Evolutionary conservation across 2,329 filamentous ascomycete species (phyloP), one percentile per base, ranked within the genome.

Genomic region (Neopestalotiopsis sp.): DNA sequence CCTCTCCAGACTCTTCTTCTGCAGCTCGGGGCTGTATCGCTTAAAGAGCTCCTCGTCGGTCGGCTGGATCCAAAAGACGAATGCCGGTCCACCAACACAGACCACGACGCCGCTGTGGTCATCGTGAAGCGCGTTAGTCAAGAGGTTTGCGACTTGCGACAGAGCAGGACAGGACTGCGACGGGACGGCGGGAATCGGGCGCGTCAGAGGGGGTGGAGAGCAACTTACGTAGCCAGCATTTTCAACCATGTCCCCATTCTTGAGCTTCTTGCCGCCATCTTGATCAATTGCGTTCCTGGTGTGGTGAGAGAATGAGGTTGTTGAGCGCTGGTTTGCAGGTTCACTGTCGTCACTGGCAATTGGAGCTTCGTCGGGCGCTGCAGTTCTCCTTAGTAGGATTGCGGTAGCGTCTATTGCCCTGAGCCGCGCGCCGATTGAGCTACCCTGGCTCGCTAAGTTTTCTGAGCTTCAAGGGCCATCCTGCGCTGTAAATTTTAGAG

Each of bases 11-110:
- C 93, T 94, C 77, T 92, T 89, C 80, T 93, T 93, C 78, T 96
- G 93, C n/a, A 99, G 88, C 42, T 98, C 96, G 0, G 95, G 95
- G 80, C 95, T 98, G 84, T 98, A 98, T 81, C 88, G 90, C 84
- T 94, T 86, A 85, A 97, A 94, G 57, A 99, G 87, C 83, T 98
- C 94, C 81, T 98, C 96, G 75, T 98, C 94, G 13, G 92, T 92
- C 2, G 96, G 96, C 61, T 88, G 88, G 61, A 97, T 83, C 80
- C 90, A 97, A 82, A 91, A 89, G 58, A 95, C 92, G 66, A 98
- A 84, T 17, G 92, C 91, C 30, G 96, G 96, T 3, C 96, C 96
- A 66, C 96, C 96, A 70, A 98, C 86, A 76, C 90, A 91, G 74
- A 96, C 85, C 61, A 86, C 81, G 57, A 85, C 86, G 74, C 93